Evolutionary conservation across 805 yeast genomes (phyloP).

Genomic region (Wickerhamiella bombiphila): DNA sequence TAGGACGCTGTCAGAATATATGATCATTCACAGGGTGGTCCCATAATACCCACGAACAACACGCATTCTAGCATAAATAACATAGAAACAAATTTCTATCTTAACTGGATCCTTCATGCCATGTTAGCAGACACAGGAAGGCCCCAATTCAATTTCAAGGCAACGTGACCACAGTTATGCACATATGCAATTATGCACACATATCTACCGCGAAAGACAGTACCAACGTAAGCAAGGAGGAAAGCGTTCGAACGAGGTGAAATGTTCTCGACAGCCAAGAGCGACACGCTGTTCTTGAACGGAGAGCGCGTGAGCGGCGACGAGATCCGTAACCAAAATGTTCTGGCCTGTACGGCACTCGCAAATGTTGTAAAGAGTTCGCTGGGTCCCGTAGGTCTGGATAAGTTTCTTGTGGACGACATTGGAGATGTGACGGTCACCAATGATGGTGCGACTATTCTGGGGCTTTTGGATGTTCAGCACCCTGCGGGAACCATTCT

Average conservation of each 20-base stretch:
- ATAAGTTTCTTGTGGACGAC: conserved; percentile 96
- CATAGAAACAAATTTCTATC: too few species aligned
- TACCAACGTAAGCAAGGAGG: conserved; percentile 1
- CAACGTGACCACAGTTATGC: too few species aligned
- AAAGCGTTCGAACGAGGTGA: not conserved
- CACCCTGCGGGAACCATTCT: conserved; percentile 98
- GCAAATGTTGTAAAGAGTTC: conserved; percentile 83
- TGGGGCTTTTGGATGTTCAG: conserved; percentile 81
- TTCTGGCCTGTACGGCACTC: conserved; percentile 78
- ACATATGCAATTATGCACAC: too few species aligned
- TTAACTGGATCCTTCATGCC: too few species aligned
- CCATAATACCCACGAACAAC: too few species aligned
- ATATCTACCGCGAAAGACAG: not conserved
- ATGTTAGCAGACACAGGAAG: too few species aligned
- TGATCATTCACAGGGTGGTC: too few species aligned
- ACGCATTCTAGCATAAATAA: too few species aligned
- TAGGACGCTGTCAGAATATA: too few species aligned
- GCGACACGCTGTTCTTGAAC: conserved; percentile 80
- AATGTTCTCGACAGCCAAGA: conserved; percentile 15
- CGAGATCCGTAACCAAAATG: conserved; percentile 87
- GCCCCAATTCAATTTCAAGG: too few species aligned
- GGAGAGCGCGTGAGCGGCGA: conserved; percentile 95
- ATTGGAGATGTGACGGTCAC: conserved; percentile 98
- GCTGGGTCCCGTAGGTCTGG: conserved; percentile 95
- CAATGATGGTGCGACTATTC: conserved; percentile 96